Evolutionary conservation across 1,284 basidiomycete genomes (phyloP), one percentile per base, ranked within the genome.

Genomic region (Laetiporus sulphureus): DNA sequence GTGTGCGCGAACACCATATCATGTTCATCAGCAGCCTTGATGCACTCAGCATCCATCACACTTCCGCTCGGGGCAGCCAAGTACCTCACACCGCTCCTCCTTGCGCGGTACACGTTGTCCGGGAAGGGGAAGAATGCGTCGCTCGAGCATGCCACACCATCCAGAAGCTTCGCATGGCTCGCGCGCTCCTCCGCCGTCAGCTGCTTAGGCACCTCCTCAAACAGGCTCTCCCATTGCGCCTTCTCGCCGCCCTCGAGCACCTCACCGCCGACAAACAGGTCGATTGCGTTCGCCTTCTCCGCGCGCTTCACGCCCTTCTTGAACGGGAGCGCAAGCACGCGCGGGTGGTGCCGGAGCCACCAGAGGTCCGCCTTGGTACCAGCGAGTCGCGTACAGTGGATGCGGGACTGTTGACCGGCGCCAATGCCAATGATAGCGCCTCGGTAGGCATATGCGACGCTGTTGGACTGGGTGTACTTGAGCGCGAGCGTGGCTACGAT

Each of bases 101-200:
- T 77, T 38, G 91, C 91, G 43, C 95, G 75, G 64, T 97, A 88
- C 32, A 99, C 95, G 58, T 99, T 99, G 66, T 99, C 96, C 6
- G 93, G 82, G 82, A 99, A 99, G 30, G 95, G 95, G 90, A 99
- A 99, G 77, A 99, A 99, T 44, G 95, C 95, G 57, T 99, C 96
- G 51, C 88, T 92, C 27, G 91, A 91, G 63, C 94, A 94, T 5
- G 88, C 83, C 37, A 99, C 95, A 25, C 81, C 88, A 41, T 83
- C 81, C 46, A 96, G 67, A 66, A 82, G 68, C 42, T 59, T 64
- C 47, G 80, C 78, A 75, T 91, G 91, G 40, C 73, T 73, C 53
- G 70, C 76, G 58, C 79, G 82, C 69, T 97, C 94, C 53, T 75
- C 73, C 16, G 67, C 73, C 15, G 68, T 79, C 49, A 99, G 68